Conservation (phyloP, 305 asterid species). For the Plantago coronopus region DNA sequence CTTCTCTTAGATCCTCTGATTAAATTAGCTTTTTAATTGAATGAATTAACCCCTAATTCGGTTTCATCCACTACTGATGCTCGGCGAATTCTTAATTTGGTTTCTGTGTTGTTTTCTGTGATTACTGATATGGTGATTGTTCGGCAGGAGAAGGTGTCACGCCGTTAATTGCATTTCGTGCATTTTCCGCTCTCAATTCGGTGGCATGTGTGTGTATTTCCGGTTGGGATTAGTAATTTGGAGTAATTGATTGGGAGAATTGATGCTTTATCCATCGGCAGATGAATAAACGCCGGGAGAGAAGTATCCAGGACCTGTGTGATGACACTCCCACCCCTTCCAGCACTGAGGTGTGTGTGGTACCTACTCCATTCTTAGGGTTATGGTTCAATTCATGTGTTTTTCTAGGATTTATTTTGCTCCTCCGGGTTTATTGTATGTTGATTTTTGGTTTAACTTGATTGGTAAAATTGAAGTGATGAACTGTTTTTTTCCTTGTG, state of each 20-base stretch:
- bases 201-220: conserved; percentile 9
- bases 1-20: background rate
- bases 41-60: conserved; percentile 9
- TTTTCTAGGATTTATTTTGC: background rate
- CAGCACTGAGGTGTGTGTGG: conserved; percentile 48
- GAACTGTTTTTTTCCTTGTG: conserved; percentile 1
- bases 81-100: conserved; percentile 24
- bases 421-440: conserved; percentile 6
- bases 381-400: conserved; percentile 4
- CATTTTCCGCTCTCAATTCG: background rate
- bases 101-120: conserved; percentile 14
- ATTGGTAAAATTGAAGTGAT: conserved; percentile 11
- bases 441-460: conserved; percentile 13
- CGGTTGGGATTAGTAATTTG: conserved; percentile 1
- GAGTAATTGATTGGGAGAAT: conserved; percentile 20
- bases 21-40: background rate
- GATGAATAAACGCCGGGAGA: conserved; percentile 52
- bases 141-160: background rate
- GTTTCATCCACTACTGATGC: background rate
- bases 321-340: conserved; percentile 51
- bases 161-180: conserved; percentile 21
- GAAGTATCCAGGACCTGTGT: conserved; percentile 49
- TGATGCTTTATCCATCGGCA: conserved; percentile 49
- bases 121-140: background rate
- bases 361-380: conserved; percentile 29